Evolutionary conservation across 1,284 basidiomycete genomes (phyloP), one percentile per base, ranked within the genome.

Genomic region (Naganishia liquefaciens): DNA sequence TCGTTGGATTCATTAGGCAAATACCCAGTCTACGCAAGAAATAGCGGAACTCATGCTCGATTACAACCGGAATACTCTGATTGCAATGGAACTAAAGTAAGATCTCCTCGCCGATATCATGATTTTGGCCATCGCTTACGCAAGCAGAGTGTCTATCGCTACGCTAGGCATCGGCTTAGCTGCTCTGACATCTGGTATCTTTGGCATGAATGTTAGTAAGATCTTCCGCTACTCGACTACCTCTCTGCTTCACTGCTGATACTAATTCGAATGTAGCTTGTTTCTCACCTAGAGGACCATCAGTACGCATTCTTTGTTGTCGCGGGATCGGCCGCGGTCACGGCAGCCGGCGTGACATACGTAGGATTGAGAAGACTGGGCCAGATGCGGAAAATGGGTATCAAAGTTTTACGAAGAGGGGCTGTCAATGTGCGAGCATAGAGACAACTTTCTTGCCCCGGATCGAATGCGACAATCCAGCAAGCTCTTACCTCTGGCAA

Each of bases 41-140:
- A 95, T 98, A 57, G 92, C 96, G 6, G 95, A 99, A 78, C 84
- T 99, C 64, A 94, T 98, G 74, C 84, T 99, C 52, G 95, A 99
- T 77, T 91, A 93, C 64, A 96, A 96, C 80, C 88, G 95, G 53
- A 99, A 99, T 75, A 86, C 90, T 3, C 82, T 99, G 15, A 82
- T 98, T 17, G 91, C 93, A 27, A 83, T 98, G 27, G 95, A 98
- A 76, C 83, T 99, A 54, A 88, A 93, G 82, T 88, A 69, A 33
- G 77, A 1, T 40, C 15, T 21, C 17, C 3, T n/a, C 47, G 49
- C 55, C 66, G 30, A 47, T 25, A 47, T 33, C 64, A n/a, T 62
- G 27, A 44, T 23, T 47, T 57, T 57, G 47, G 47, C 57, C 11
- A 19, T 7, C n/a, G 7, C 9, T 53, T 88, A 88, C n/a, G 3